Conservation (phyloP, 2,329 filamentous ascomycete genomes). For the Cylindrodendrum hubeiense region DNA sequence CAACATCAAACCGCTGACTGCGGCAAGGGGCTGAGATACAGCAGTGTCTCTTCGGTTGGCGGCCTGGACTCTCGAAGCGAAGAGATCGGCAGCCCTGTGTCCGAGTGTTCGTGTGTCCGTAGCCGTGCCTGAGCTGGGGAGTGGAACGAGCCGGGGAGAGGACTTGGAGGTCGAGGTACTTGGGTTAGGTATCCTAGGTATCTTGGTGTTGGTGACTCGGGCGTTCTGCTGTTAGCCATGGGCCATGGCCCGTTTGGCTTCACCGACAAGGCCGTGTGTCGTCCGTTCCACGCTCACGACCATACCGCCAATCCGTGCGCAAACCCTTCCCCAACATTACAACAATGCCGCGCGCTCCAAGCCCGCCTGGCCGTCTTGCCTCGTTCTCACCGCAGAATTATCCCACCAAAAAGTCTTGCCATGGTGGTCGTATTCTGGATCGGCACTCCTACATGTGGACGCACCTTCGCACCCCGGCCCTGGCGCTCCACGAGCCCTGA, state of each 20-base stretch:
- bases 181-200: neutral
- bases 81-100: neutral
- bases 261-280: neutral
- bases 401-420: slow-evolving; percentile 1
- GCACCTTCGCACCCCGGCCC: slow-evolving; percentile 15
- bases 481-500: slow-evolving; percentile 4
- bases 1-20: slow-evolving; percentile 13
- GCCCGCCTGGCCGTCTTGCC: neutral
- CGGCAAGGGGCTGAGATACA: neutral
- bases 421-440: slow-evolving; percentile 20
- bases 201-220: neutral
- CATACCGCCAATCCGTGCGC: neutral
- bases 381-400: slow-evolving; percentile 3
- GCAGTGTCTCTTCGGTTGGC: neutral
- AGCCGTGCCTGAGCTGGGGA: neutral
- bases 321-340: neutral
- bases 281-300: neutral
- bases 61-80: neutral
- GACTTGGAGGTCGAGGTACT: neutral
- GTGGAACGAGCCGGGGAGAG: neutral
- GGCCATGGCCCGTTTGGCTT: neutral
- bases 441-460: slow-evolving; percentile 18
- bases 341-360: neutral
- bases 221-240: neutral
- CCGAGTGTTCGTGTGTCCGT: neutral